phyloP scores from a whole-genome alignment of 495 filamentous ascomycete genomes.

The Niebla homalea region DNA sequence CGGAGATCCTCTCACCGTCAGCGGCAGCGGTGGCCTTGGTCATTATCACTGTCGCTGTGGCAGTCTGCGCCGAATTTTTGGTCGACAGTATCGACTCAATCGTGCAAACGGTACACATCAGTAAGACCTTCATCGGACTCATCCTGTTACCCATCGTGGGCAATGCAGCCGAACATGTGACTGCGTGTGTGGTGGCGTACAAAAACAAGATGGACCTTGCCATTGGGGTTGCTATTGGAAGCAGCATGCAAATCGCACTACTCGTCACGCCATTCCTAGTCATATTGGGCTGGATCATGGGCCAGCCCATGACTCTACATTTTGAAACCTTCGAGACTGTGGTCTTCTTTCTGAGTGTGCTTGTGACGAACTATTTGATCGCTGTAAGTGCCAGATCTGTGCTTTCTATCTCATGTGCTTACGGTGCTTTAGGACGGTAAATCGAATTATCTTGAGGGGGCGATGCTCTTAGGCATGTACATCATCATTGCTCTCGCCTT shows the following conservation, averaged over 20 bases:
- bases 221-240: constrained; percentile 86
- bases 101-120: constrained; percentile 71
- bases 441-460: constrained; percentile 89
- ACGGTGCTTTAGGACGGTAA: constrained; percentile 55
- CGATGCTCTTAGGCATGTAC: constrained; percentile 70
- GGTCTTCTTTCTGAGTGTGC: constrained; percentile 75
- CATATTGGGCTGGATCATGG: constrained; percentile 82
- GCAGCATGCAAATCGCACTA: constrained; percentile 86
- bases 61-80: constrained; percentile 84
- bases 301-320: constrained; percentile 73
- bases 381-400: constrained; percentile 6
- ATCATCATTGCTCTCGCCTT: constrained; percentile 21
- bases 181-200: constrained; percentile 78
- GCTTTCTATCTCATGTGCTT: neutral
- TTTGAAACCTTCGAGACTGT: constrained; percentile 93
- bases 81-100: constrained; percentile 87
- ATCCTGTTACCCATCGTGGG: constrained; percentile 94
- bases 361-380: constrained; percentile 76
- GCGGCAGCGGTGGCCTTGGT: constrained; percentile 64
- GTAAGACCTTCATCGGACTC: constrained; percentile 91
- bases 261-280: constrained; percentile 86
- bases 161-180: constrained; percentile 95
- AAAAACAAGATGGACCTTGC: constrained; percentile 98
- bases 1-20: constrained; percentile 52
- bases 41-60: constrained; percentile 67